Percentiles rank a stretch among this genome's conserved stretches.
These are phyloP conservation scores for Ceratobasidium sp. DNA, from an alignment of 1,284 basidiomycete genomes.

Conservation along the genomic window DNA sequence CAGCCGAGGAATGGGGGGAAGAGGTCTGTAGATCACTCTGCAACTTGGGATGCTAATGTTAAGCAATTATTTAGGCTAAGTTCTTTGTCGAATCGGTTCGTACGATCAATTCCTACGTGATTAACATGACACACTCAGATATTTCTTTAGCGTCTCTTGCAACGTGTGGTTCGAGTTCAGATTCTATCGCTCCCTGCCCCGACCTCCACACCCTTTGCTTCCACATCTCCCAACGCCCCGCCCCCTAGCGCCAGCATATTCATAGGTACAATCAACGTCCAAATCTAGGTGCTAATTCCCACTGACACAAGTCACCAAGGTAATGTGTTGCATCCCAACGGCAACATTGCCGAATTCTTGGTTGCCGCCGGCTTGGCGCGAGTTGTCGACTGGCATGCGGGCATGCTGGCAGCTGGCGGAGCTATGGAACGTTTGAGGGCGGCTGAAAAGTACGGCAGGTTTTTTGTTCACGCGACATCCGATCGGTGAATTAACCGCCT, in stretches of 20 bases:
- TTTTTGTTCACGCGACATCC: neutral
- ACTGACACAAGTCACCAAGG: slow-evolving; percentile 37
- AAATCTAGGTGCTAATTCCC: neutral
- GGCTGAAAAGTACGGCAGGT: slow-evolving; percentile 72
- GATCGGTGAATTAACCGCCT: slow-evolving; percentile 13
- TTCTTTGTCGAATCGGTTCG: slow-evolving; percentile 87
- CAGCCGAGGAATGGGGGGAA: slow-evolving; percentile 85
- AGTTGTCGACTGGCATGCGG: slow-evolving; percentile 98
- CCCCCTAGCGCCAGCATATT: slow-evolving; percentile 83
- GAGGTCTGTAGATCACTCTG: slow-evolving; percentile 68
- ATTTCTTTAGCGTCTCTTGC: slow-evolving; percentile 74
- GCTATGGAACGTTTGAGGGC: slow-evolving; percentile 88
- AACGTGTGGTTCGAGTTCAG: slow-evolving; percentile 87
- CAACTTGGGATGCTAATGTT: neutral
- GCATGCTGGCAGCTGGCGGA: slow-evolving; percentile 85
- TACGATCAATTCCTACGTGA: slow-evolving; percentile 9
- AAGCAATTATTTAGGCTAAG: slow-evolving; percentile 73
- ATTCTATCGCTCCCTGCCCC: slow-evolving; percentile 89
- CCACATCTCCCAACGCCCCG: slow-evolving; percentile 68
- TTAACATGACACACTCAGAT: slow-evolving; percentile 16
- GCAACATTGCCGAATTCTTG: slow-evolving; percentile 94
- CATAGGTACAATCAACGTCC: slow-evolving; percentile 72
- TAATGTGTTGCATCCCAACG: slow-evolving; percentile 83
- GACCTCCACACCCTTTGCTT: slow-evolving; percentile 84
- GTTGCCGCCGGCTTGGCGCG: slow-evolving; percentile 89